Evolutionary conservation across 805 yeast genomes (phyloP).

Genomic region (Saccharomycopsis vini): DNA sequence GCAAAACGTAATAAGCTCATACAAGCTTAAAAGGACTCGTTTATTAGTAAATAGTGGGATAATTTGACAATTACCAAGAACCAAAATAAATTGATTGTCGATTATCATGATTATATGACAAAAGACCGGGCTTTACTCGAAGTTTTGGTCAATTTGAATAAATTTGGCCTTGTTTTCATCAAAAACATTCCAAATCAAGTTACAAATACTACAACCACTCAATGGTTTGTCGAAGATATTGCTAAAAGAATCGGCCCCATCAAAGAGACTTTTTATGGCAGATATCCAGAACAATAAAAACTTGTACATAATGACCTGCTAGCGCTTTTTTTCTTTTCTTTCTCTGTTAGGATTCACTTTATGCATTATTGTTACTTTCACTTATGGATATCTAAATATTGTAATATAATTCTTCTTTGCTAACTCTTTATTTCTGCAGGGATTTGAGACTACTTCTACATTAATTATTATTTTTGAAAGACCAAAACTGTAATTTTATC

Average conservation of each 20-base stretch:
- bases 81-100: constrained; percentile 16
- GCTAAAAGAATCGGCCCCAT: constrained; percentile 57
- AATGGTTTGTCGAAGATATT: constrained; percentile 32
- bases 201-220: constrained; percentile 22
- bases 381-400: too few relatives aligned
- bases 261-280: constrained; percentile 64
- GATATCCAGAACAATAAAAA: too few relatives aligned
- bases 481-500: too few relatives aligned
- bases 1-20: constrained; percentile 30
- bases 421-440: too few relatives aligned
- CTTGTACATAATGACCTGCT: too few relatives aligned
- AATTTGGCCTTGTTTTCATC: constrained; percentile 49
- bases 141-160: constrained; percentile 39
- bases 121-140: constrained; percentile 29
- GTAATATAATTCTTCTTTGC: too few relatives aligned
- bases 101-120: constrained; percentile 34
- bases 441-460: too few relatives aligned
- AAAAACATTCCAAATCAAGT: constrained; percentile 40
- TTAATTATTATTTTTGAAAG: too few relatives aligned
- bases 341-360: too few relatives aligned
- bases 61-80: neutral
- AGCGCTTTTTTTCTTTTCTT: too few relatives aligned
- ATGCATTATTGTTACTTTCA: too few relatives aligned
- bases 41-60: too few relatives aligned
- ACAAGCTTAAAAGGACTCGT: neutral